phyloP scores from a whole-genome alignment of 1,284 basidiomycete genomes.

The Fomitopsis pinicola region DNA sequence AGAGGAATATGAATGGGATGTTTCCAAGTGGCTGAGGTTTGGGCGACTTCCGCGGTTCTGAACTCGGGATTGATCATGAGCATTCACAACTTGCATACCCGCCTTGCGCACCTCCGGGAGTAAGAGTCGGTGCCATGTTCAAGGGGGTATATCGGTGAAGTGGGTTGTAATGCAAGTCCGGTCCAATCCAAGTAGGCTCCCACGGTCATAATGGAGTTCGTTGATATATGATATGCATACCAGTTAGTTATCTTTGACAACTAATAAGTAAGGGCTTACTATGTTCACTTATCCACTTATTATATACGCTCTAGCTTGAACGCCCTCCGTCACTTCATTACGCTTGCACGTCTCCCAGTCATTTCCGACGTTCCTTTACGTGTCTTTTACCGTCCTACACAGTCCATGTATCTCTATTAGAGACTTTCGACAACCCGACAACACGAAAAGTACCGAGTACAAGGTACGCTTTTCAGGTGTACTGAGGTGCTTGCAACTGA shows the following conservation, averaged over 20 bases:
- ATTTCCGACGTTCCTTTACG: background rate
- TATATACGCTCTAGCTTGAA: background rate
- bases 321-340: background rate
- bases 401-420: background rate
- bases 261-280: too few relatives aligned
- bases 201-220: too few relatives aligned
- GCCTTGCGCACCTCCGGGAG: background rate
- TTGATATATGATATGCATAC: too few relatives aligned
- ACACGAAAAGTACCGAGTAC: background rate
- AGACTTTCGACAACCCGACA: background rate
- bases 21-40: slow-evolving; percentile 65
- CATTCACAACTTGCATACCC: background rate
- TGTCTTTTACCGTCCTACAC: background rate
- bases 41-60: slow-evolving; percentile 56
- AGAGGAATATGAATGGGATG: slow-evolving; percentile 49
- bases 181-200: too few relatives aligned
- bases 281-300: too few relatives aligned
- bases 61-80: slow-evolving; percentile 7
- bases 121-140: background rate
- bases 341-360: background rate
- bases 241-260: too few relatives aligned
- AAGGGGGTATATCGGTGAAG: background rate
- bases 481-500: too few relatives aligned
- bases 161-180: too few relatives aligned
- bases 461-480: too few relatives aligned